Conservation (phyloP, 768 basidiomycete genomes). For the Thelephora aurantiotincta region DNA sequence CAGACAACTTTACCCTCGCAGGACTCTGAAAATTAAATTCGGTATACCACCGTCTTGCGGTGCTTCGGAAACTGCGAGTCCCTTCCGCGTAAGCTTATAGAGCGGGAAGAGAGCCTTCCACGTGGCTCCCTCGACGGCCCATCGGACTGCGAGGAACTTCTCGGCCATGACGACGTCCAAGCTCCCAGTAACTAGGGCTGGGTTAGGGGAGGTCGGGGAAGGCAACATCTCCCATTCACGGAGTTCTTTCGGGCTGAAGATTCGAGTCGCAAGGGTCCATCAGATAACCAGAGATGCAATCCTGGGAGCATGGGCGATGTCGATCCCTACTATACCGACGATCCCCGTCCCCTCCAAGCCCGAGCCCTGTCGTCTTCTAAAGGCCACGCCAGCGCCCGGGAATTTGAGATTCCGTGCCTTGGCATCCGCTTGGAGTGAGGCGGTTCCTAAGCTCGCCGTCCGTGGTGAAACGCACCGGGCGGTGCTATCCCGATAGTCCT, state of each 20-base stretch:
- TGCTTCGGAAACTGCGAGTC: constrained; percentile 30
- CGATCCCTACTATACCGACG: constrained; percentile 65
- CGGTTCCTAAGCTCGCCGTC: too few species aligned
- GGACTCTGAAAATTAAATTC: constrained; percentile 14
- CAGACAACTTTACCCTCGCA: constrained; percentile 20
- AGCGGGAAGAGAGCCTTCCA: constrained; percentile 73
- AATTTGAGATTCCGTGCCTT: too few species aligned
- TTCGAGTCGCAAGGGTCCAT: constrained; percentile 40
- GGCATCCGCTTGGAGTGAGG: too few species aligned
- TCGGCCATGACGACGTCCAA: too few species aligned
- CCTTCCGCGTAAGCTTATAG: constrained; percentile 57
- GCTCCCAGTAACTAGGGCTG: too few species aligned
- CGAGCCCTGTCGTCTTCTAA: too few species aligned
- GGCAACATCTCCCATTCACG: constrained; percentile 21
- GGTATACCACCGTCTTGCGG: constrained; percentile 2
- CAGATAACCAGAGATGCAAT: constrained; percentile 39
- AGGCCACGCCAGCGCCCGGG: too few species aligned
- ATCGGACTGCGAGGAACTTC: constrained; percentile 14
- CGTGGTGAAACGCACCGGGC: too few species aligned
- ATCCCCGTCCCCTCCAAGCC: constrained; percentile 46
- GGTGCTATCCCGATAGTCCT: too few species aligned
- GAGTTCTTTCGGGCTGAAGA: constrained; percentile 41
- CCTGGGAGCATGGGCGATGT: constrained; percentile 57
- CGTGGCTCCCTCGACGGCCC: constrained; percentile 74
- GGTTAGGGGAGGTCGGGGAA: constrained; percentile 11